These are phyloP conservation scores for Erysimum cheiranthoides DNA, from an alignment of 345 rosid genomes.

Conservation along the genomic window DNA sequence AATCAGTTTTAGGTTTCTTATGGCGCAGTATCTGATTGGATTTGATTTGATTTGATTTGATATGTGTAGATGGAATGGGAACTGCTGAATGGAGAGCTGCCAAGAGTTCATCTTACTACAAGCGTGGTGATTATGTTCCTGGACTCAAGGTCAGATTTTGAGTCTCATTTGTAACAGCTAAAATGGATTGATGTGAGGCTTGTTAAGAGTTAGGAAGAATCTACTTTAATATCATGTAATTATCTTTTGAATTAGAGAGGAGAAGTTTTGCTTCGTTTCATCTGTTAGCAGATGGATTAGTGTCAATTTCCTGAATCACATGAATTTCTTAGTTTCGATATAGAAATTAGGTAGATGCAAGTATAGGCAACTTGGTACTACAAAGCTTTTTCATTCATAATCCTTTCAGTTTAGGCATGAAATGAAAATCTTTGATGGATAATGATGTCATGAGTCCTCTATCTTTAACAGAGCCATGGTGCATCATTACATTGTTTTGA, in stretches of 20 bases:
- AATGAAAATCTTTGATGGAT: background rate
- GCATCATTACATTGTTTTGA: constrained; percentile 10
- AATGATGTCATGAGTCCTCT: background rate
- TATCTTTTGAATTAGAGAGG: background rate
- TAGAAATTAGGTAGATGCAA: background rate
- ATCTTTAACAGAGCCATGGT: background rate
- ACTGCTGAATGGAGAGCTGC: constrained; percentile 99
- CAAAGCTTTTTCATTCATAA: background rate
- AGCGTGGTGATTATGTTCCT: constrained; percentile 98
- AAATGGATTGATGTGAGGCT: background rate
- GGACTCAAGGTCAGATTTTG: constrained; percentile 82
- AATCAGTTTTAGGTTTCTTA: too few relatives aligned
- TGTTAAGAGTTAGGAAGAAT: background rate
- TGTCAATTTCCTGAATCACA: background rate
- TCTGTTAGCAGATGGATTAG: constrained; percentile 7
- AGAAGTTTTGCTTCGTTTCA: background rate
- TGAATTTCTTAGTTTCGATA: constrained; percentile 16
- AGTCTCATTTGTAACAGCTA: background rate
- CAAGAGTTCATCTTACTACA: constrained; percentile 87
- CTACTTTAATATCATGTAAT: too few relatives aligned
- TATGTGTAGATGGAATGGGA: constrained; percentile 89
- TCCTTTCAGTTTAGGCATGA: background rate
- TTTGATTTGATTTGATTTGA: constrained; percentile 14
- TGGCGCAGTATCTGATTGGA: background rate
- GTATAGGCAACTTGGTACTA: background rate